phyloP scores from a whole-genome alignment of 306 rosid species.

The Fragaria vesca region DNA sequence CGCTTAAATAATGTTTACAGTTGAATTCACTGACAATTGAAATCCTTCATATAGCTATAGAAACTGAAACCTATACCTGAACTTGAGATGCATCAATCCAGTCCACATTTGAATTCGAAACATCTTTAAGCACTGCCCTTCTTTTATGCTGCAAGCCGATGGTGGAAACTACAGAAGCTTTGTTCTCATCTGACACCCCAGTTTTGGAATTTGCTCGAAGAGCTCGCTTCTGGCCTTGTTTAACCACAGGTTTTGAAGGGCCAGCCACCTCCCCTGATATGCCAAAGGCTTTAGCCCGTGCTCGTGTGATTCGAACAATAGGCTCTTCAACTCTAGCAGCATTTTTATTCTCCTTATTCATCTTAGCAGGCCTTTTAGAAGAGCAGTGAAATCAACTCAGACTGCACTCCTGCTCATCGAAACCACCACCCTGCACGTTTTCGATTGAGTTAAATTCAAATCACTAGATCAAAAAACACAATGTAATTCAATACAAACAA shows the following conservation, averaged over 20 bases:
- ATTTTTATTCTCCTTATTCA: conserved; percentile 46
- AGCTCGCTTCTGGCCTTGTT: conserved; percentile 42
- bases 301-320: conserved; percentile 65
- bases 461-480: conserved; percentile 1
- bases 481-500: background rate
- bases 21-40: conserved; percentile 1
- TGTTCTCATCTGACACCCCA: background rate
- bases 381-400: conserved; percentile 37
- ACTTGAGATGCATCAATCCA: conserved; percentile 27
- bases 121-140: conserved; percentile 70
- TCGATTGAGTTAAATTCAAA: conserved; percentile 26
- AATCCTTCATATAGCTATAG: background rate
- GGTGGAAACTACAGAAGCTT: conserved; percentile 27
- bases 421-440: conserved; percentile 35
- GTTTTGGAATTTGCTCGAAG: conserved; percentile 43
- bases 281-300: conserved; percentile 63
- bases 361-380: conserved; percentile 53
- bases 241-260: conserved; percentile 40
- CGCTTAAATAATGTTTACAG: background rate
- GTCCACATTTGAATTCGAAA: conserved; percentile 38
- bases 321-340: conserved; percentile 52
- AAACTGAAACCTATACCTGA: conserved; percentile 42
- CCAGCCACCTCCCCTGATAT: conserved; percentile 36
- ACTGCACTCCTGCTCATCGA: conserved; percentile 37
- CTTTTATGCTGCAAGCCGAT: conserved; percentile 53